Evolutionary conservation across 108 stramenopile species (phyloP).

Genomic region (Cyclotella sp.): DNA sequence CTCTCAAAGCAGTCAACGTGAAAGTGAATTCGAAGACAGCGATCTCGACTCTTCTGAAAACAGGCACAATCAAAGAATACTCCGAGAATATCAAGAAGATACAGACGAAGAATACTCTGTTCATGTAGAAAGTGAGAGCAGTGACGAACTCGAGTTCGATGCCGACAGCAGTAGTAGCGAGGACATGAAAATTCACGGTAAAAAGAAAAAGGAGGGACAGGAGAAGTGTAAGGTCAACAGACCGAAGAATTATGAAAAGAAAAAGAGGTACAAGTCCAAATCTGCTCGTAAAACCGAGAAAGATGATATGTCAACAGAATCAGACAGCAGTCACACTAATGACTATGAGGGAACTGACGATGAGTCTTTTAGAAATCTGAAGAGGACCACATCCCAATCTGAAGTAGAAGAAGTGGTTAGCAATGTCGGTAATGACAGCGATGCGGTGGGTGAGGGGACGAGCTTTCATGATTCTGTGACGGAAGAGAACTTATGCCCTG

Average conservation of each 20-base stretch:
- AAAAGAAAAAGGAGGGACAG: not conserved
- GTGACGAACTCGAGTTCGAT: constrained; percentile 51
- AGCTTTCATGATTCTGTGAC: not conserved
- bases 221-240: not conserved
- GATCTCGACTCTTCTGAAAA: not conserved
- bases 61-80: not conserved
- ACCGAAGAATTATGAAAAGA: not conserved
- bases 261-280: not conserved
- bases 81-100: constrained; percentile 16
- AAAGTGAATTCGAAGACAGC: not conserved
- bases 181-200: not conserved
- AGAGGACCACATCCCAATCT: not conserved
- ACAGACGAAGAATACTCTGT: constrained; percentile 51
- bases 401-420: not conserved
- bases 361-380: no score
- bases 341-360: no score
- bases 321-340: no score
- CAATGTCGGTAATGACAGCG: not conserved
- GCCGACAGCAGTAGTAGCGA: constrained; percentile 31
- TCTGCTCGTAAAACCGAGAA: not conserved
- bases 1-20: no score
- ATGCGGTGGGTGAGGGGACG: not conserved
- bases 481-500: not conserved
- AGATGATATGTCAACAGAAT: no score
- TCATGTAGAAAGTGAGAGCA: constrained; percentile 36